phyloP scores from a whole-genome alignment of 139 green algal species.

The Dunaliella sp. region DNA sequence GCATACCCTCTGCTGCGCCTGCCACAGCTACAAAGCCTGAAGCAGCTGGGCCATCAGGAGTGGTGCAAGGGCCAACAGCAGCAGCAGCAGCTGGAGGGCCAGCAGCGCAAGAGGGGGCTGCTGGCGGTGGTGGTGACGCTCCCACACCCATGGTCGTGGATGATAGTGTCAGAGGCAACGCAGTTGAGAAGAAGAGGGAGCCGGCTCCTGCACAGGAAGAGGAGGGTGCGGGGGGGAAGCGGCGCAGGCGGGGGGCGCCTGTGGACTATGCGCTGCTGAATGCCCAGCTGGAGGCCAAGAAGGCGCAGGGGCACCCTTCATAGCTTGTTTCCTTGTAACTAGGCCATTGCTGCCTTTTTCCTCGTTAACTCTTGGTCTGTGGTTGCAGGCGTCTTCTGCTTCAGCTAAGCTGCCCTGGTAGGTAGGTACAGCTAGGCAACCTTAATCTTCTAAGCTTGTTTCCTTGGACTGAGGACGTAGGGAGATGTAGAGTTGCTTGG shows the following conservation, averaged over 20 bases:
- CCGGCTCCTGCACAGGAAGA: background rate
- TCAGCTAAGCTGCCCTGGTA: too few species aligned
- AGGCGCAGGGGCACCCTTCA: too few species aligned
- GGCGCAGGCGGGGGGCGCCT: constrained; percentile 42
- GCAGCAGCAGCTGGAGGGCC: too few species aligned
- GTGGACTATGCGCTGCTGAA: constrained; percentile 81
- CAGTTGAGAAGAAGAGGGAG: background rate
- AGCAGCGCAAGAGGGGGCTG: background rate
- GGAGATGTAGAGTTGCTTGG: too few species aligned
- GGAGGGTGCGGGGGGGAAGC: constrained; percentile 35
- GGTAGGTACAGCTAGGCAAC: too few species aligned
- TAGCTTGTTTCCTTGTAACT: too few species aligned
- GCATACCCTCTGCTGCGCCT: too few species aligned
- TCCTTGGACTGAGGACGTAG: too few species aligned
- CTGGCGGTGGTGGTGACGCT: background rate
- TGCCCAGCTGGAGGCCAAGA: constrained; percentile 53
- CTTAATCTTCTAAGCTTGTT: too few species aligned
- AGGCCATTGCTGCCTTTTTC: too few species aligned
- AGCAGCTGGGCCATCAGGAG: background rate
- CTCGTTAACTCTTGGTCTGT: too few species aligned
- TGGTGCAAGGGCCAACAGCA: background rate
- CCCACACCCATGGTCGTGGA: background rate
- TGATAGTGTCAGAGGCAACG: background rate
- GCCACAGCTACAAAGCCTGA: constrained; percentile 9
- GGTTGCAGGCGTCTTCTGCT: too few species aligned